phyloP scores from a whole-genome alignment of 768 basidiomycete species.

The Mycena pura region DNA sequence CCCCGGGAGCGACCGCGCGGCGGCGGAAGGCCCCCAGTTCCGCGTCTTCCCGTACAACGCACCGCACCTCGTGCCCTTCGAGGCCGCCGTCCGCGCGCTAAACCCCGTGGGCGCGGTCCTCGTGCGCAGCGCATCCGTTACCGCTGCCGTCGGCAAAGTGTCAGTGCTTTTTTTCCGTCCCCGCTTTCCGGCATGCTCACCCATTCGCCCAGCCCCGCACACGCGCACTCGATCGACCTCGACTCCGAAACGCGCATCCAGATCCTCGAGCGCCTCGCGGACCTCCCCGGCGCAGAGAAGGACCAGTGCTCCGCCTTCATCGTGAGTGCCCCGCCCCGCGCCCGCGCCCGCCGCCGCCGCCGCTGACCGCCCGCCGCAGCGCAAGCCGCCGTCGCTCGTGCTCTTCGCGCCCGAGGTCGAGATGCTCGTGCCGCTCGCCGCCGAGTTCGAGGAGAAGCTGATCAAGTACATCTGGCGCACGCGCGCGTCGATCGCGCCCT shows the following conservation, averaged over 20 bases:
- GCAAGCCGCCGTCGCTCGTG: conserved; percentile 79
- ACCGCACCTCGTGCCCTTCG: conserved; percentile 74
- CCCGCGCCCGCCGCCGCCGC: not conserved
- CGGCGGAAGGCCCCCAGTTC: conserved; percentile 55
- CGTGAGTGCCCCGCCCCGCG: conserved; percentile 36
- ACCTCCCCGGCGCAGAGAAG: conserved; percentile 80
- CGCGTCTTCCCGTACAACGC: conserved; percentile 91
- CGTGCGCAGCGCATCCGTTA: conserved; percentile 74
- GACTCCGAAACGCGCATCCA: conserved; percentile 87
- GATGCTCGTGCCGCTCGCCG: conserved; percentile 69
- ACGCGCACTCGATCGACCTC: conserved; percentile 66
- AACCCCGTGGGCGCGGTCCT: conserved; percentile 89
- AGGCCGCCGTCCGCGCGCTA: conserved; percentile 74
- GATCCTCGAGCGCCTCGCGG: conserved; percentile 70
- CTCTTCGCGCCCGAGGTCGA: conserved; percentile 82
- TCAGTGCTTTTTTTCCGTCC: conserved; percentile 41
- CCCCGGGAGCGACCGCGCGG: too few relatives aligned
- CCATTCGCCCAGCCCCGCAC: conserved; percentile 48
- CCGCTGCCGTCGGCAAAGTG: conserved; percentile 75
- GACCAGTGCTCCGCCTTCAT: conserved; percentile 90
- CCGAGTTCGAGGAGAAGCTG: conserved; percentile 78
- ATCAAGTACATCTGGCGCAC: conserved; percentile 83
- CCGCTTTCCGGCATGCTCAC: not conserved
- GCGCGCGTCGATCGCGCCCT: conserved; percentile 32
- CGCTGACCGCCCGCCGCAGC: conserved; percentile 36